Percentiles rank a stretch among this genome's conserved stretches.
Evolutionary conservation across 1,284 basidiomycete species (phyloP).

Genomic region (Calocybe gambosa): DNA sequence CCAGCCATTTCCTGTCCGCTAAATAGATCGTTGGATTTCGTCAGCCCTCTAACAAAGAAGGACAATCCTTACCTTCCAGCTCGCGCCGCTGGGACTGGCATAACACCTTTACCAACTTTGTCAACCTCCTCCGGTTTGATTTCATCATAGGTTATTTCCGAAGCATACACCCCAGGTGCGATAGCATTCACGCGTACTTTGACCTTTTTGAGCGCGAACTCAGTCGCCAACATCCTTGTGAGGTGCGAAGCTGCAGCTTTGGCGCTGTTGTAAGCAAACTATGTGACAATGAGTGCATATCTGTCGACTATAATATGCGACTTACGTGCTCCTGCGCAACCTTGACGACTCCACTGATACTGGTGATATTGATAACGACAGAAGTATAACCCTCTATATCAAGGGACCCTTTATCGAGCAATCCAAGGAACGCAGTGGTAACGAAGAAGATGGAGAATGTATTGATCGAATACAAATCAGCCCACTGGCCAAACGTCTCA

Average conservation of each 20-base stretch:
- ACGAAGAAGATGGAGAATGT: constrained; percentile 69
- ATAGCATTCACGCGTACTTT: constrained; percentile 68
- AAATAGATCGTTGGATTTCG: not conserved
- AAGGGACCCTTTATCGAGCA: constrained; percentile 64
- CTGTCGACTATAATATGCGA: constrained; percentile 3
- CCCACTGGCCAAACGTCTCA: constrained; percentile 60
- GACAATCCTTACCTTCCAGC: constrained; percentile 57
- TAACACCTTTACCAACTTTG: constrained; percentile 47
- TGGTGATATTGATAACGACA: constrained; percentile 69
- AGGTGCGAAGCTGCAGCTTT: constrained; percentile 74
- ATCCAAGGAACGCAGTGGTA: constrained; percentile 67
- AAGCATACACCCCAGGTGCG: constrained; percentile 68
- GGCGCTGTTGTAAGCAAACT: constrained; percentile 77
- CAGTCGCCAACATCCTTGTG: constrained; percentile 68
- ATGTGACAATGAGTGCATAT: not conserved
- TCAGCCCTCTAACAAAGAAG: not conserved
- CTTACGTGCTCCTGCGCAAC: constrained; percentile 69
- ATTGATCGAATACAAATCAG: constrained; percentile 56
- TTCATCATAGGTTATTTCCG: constrained; percentile 63
- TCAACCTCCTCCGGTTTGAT: constrained; percentile 48
- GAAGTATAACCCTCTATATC: constrained; percentile 53
- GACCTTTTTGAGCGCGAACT: constrained; percentile 61
- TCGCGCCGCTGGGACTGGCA: constrained; percentile 54
- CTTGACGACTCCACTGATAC: constrained; percentile 65
- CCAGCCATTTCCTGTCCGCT: constrained; percentile 70